Evolutionary conservation across 2,329 filamentous ascomycete genomes (phyloP).

Genomic region (Fonsecaea pugnacius): DNA sequence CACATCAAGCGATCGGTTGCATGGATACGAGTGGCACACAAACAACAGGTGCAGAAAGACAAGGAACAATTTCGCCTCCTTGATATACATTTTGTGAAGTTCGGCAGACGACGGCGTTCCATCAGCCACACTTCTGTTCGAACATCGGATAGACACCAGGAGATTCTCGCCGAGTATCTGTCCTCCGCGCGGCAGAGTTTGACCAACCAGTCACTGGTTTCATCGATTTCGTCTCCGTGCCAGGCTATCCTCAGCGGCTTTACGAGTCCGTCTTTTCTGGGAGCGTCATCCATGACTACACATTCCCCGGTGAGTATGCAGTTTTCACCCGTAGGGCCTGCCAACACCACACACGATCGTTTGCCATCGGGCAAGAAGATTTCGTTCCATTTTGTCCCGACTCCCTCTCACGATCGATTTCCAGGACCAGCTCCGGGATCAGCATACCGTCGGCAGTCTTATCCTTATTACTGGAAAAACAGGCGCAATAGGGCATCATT

Average conservation of each 20-base stretch:
- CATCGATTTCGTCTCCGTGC: not conserved
- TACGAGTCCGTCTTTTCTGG: not conserved
- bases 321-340: not conserved
- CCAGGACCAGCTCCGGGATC: not conserved
- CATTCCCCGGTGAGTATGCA: not conserved
- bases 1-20: not conserved
- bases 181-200: conserved; percentile 5
- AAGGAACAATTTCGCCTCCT: conserved; percentile 16
- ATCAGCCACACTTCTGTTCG: not conserved
- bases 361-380: not conserved
- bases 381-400: not conserved
- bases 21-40: conserved; percentile 15
- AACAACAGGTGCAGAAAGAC: conserved; percentile 18
- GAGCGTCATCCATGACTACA: not conserved
- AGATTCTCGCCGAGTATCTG: conserved; percentile 6
- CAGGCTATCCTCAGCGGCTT: not conserved
- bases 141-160: conserved; percentile 2
- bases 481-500: not conserved
- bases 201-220: conserved; percentile 7
- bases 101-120: not conserved
- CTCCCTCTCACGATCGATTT: not conserved
- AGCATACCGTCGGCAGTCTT: not conserved
- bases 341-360: not conserved
- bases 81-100: conserved; percentile 6
- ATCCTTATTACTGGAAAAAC: not conserved